Percentiles rank a stretch among this genome's conserved stretches.
Conservation (phyloP, 495 filamentous ascomycete genomes). For the Daldinia caldariorum region DNA sequence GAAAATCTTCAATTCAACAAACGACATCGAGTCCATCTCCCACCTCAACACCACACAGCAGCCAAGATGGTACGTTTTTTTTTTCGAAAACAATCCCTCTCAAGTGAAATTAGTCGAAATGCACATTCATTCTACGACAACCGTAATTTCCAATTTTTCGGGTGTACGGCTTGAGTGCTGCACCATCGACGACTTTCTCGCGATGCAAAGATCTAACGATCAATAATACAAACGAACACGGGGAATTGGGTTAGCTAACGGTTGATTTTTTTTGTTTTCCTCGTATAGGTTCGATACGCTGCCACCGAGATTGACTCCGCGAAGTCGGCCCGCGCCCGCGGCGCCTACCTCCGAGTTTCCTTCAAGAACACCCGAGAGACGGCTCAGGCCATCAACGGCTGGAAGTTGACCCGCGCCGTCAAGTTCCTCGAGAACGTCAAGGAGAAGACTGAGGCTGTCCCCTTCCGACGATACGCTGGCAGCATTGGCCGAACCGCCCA, state of each 20-base stretch:
- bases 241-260: constrained; percentile 48
- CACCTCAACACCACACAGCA: constrained; percentile 44
- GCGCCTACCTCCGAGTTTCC: constrained; percentile 97
- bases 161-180: constrained; percentile 4
- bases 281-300: constrained; percentile 92
- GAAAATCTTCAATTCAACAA: constrained; percentile 46
- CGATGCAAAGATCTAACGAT: not conserved
- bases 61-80: constrained; percentile 48
- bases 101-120: not conserved
- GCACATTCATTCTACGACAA: constrained; percentile 5
- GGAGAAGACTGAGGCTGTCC: constrained; percentile 94
- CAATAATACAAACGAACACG: not conserved
- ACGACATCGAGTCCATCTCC: constrained; percentile 49
- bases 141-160: not conserved
- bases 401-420: constrained; percentile 95
- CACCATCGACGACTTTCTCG: constrained; percentile 5
- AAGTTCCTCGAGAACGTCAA: constrained; percentile 96
- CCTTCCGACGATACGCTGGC: constrained; percentile 95
- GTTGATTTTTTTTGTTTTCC: constrained; percentile 35
- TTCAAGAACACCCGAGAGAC: constrained; percentile 99
- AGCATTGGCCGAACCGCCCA: constrained; percentile 92
- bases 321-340: constrained; percentile 96
- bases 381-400: constrained; percentile 97
- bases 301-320: constrained; percentile 84
- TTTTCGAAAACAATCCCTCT: constrained; percentile 12